phyloP scores from a whole-genome alignment of 2,329 filamentous ascomycete genomes.

The Neopestalotiopsis rosae region DNA sequence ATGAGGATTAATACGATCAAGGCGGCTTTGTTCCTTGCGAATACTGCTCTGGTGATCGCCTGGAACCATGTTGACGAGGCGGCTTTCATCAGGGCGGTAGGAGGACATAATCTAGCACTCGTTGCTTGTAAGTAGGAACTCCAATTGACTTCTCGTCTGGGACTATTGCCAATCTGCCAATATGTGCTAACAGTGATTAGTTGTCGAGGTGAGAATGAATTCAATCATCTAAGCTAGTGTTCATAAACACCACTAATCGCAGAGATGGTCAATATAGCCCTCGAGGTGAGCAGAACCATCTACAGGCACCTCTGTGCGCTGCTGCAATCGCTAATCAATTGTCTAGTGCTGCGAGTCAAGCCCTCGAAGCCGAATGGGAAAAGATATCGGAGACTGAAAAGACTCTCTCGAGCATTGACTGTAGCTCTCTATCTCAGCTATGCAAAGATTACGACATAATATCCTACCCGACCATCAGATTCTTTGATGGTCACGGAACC shows the following conservation, averaged over 20 bases:
- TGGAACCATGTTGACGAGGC: slow-evolving; percentile 32
- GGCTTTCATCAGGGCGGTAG: slow-evolving; percentile 33
- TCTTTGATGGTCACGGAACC: slow-evolving; percentile 41
- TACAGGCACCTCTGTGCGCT: neutral
- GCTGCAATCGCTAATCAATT: neutral
- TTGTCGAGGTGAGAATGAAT: slow-evolving; percentile 28
- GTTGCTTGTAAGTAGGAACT: slow-evolving; percentile 35
- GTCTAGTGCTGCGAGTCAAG: slow-evolving; percentile 35
- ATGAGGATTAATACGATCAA: neutral
- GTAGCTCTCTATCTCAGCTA: slow-evolving; percentile 38
- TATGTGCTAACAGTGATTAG: slow-evolving; percentile 13
- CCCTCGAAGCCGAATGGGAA: slow-evolving; percentile 43
- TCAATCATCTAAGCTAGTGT: neutral
- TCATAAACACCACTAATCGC: neutral
- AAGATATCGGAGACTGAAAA: slow-evolving; percentile 28
- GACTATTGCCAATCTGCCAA: no score
- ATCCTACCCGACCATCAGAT: slow-evolving; percentile 53
- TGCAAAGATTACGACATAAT: slow-evolving; percentile 47
- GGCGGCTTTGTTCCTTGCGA: neutral
- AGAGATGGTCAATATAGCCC: slow-evolving; percentile 23
- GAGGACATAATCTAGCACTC: slow-evolving; percentile 31
- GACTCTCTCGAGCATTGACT: slow-evolving; percentile 46
- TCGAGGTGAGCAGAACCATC: slow-evolving; percentile 25
- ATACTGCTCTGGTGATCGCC: slow-evolving; percentile 18
- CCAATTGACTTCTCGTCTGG: neutral